Conservation (phyloP, 305 asterid species). For the Fraxinus greggii region DNA sequence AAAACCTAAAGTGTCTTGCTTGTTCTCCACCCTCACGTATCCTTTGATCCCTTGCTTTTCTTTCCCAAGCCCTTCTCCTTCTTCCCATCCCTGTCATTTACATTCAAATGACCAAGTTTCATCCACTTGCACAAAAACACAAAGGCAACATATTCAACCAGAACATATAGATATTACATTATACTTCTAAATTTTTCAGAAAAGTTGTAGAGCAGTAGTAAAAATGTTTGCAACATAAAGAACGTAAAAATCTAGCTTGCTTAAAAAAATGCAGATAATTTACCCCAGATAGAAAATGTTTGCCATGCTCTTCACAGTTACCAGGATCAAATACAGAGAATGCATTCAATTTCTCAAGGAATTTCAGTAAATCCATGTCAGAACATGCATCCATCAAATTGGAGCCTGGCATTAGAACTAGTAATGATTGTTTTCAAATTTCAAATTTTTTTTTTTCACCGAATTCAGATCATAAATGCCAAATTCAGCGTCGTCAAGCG, state of each 20-base stretch:
- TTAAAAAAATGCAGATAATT: background rate
- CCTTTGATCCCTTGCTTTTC: slow-evolving; percentile 99
- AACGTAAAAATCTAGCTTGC: background rate
- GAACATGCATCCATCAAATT: background rate
- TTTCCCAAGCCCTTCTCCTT: slow-evolving; percentile 98
- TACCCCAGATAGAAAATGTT: background rate
- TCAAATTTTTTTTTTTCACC: background rate
- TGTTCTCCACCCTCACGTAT: slow-evolving; percentile 77
- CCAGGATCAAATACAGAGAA: background rate
- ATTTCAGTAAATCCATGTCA: background rate
- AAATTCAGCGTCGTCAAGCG: background rate
- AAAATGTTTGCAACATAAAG: background rate
- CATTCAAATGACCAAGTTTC: slow-evolving; percentile 7
- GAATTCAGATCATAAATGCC: background rate
- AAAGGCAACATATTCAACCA: background rate
- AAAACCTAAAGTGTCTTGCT: slow-evolving; percentile 80
- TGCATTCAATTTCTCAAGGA: background rate
- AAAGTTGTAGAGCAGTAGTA: background rate
- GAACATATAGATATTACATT: background rate
- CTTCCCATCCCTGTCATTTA: slow-evolving; percentile 87
- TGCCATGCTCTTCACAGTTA: background rate
- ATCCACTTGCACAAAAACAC: background rate
- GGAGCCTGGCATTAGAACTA: background rate
- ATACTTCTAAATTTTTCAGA: background rate
- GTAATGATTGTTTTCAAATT: background rate